Conservation (phyloP, 1,284 basidiomycete species). For the Lignosus rhinocerotis region DNA sequence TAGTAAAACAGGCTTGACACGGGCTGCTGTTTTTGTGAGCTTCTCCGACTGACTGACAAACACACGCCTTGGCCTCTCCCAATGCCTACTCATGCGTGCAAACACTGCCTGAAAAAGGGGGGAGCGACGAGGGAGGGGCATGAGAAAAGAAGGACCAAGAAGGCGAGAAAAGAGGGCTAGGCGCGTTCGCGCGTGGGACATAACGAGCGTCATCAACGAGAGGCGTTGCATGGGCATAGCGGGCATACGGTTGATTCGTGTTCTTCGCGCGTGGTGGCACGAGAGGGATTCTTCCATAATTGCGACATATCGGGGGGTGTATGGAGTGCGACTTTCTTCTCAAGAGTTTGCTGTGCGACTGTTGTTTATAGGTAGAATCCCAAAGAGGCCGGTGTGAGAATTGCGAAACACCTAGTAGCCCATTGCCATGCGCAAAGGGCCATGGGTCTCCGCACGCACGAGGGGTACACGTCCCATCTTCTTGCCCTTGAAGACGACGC, state of each 20-base stretch:
- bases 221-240: conserved; percentile 24
- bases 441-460: conserved; percentile 64
- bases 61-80: background rate
- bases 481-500: conserved; percentile 51
- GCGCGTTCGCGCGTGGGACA: conserved; percentile 17
- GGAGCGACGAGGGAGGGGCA: background rate
- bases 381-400: background rate
- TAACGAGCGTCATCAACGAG: conserved; percentile 27
- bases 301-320: conserved; percentile 16
- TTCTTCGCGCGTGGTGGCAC: background rate
- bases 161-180: conserved; percentile 11
- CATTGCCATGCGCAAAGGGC: conserved; percentile 43
- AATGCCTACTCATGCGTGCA: background rate
- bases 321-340: conserved; percentile 12
- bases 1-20: background rate
- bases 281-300: conserved; percentile 11
- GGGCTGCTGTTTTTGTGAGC: background rate
- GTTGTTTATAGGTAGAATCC: background rate
- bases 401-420: conserved; percentile 20
- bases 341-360: conserved; percentile 2
- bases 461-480: conserved; percentile 50
- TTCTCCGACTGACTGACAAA: background rate
- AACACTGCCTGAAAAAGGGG: background rate
- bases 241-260: conserved; percentile 5
- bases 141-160: conserved; percentile 1